Evolutionary conservation across 345 rosid species (phyloP).

Genomic region (Mallotus nudiflorus): DNA sequence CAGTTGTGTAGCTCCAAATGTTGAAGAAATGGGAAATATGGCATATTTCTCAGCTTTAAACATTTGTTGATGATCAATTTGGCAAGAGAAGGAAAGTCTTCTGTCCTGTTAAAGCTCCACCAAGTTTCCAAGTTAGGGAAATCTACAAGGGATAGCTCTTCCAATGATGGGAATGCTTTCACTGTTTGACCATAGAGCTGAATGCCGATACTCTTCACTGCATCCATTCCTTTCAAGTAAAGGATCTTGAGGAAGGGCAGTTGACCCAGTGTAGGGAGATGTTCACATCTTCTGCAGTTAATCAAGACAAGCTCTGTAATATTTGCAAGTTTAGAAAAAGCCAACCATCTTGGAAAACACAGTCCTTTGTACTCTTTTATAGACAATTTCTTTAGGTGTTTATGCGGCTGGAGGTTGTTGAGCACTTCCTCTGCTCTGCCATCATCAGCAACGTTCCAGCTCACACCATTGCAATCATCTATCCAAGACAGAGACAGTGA

Average conservation of each 20-base stretch:
- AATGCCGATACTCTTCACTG: slow-evolving; percentile 19
- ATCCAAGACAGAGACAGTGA: slow-evolving; percentile 19
- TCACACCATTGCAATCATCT: not conserved
- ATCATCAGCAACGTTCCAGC: not conserved
- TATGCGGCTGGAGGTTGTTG: slow-evolving; percentile 17
- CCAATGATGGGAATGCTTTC: slow-evolving; percentile 18
- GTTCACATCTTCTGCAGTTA: too few relatives aligned
- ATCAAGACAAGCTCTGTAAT: slow-evolving; percentile 14
- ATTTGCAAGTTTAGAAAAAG: slow-evolving; percentile 11
- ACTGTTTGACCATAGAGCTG: slow-evolving; percentile 22
- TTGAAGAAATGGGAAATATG: slow-evolving; percentile 20
- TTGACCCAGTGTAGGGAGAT: slow-evolving; percentile 28
- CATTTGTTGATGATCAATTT: slow-evolving; percentile 24
- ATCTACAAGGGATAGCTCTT: slow-evolving; percentile 15
- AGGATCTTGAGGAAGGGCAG: slow-evolving; percentile 29
- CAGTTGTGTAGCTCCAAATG: slow-evolving; percentile 24
- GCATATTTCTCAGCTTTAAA: slow-evolving; percentile 23
- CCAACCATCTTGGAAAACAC: slow-evolving; percentile 26
- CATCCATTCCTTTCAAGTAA: slow-evolving; percentile 18
- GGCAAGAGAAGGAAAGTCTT: slow-evolving; percentile 22
- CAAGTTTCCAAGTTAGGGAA: slow-evolving; percentile 23
- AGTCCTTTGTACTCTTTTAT: slow-evolving; percentile 19
- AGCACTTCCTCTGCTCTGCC: slow-evolving; percentile 10
- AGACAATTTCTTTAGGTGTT: slow-evolving; percentile 16
- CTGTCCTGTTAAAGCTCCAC: slow-evolving; percentile 21